Percentiles rank a stretch among this genome's conserved stretches.
phyloP scores from a whole-genome alignment of 106 monocot species.

The Dendrobium chrysotoxum region DNA sequence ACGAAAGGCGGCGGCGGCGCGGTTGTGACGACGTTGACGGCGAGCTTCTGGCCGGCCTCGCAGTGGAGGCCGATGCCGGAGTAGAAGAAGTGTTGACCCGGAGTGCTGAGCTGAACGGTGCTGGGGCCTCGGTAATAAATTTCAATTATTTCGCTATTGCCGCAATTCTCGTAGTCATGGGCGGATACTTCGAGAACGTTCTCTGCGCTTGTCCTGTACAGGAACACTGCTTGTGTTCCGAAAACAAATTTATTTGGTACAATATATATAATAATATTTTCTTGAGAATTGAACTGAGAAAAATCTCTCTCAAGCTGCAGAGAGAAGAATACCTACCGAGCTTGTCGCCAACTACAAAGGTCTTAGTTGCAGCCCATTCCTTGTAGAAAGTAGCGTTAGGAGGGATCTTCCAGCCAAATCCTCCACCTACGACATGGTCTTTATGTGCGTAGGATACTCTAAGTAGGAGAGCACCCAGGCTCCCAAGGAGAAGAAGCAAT shows the following conservation, averaged over 20 bases:
- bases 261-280: background rate
- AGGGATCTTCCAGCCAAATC: slow-evolving; percentile 8
- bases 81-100: slow-evolving; percentile 65
- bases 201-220: slow-evolving; percentile 35
- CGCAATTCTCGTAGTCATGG: slow-evolving; percentile 47
- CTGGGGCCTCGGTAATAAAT: slow-evolving; percentile 40
- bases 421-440: background rate
- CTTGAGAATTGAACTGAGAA: background rate
- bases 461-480: background rate
- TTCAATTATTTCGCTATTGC: slow-evolving; percentile 28
- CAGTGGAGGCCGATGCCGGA: slow-evolving; percentile 68
- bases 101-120: slow-evolving; percentile 33
- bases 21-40: slow-evolving; percentile 46
- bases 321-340: slow-evolving; percentile 12
- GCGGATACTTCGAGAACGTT: slow-evolving; percentile 58
- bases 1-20: slow-evolving; percentile 20
- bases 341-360: slow-evolving; percentile 31
- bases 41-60: slow-evolving; percentile 63
- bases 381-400: slow-evolving; percentile 5
- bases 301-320: background rate
- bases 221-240: slow-evolving; percentile 40
- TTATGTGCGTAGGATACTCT: background rate
- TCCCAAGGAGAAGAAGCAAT: background rate
- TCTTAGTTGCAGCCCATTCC: slow-evolving; percentile 24
- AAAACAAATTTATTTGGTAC: background rate